Evolutionary conservation across 495 filamentous ascomycete genomes (phyloP).

Genomic region (Lasiosphaeria miniovina): DNA sequence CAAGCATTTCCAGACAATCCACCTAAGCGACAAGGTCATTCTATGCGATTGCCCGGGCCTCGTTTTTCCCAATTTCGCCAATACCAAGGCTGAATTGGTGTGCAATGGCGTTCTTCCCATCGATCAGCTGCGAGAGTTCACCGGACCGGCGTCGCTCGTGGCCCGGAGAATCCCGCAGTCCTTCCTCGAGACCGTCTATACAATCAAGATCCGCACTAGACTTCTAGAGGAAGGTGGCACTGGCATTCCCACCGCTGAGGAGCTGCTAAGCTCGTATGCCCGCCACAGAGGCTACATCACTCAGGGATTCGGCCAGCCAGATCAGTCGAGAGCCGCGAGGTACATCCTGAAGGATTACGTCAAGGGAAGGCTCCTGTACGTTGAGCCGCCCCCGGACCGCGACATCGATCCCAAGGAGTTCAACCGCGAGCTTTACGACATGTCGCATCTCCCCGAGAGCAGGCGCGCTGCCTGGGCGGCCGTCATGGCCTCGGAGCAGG

Average conservation of each 20-base stretch:
- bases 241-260: constrained; percentile 81
- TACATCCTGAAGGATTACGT: constrained; percentile 97
- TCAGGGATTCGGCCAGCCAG: constrained; percentile 81
- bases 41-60: constrained; percentile 98
- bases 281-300: constrained; percentile 85
- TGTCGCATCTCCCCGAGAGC: constrained; percentile 70
- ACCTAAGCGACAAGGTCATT: constrained; percentile 81
- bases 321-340: constrained; percentile 87
- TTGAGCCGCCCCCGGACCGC: constrained; percentile 73
- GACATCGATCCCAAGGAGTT: constrained; percentile 71
- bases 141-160: constrained; percentile 82
- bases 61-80: constrained; percentile 97
- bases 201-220: constrained; percentile 78
- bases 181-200: constrained; percentile 90
- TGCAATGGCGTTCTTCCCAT: constrained; percentile 95
- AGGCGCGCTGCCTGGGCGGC: constrained; percentile 59
- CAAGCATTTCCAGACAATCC: constrained; percentile 99
- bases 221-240: constrained; percentile 92
- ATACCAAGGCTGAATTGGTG: constrained; percentile 93
- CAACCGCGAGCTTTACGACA: constrained; percentile 85
- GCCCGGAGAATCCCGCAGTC: constrained; percentile 83
- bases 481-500: constrained; percentile 45
- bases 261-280: constrained; percentile 84
- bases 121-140: constrained; percentile 94
- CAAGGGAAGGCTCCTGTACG: constrained; percentile 89